Conservation (phyloP, 805 yeast species). For the Barnettozyma siamensis region DNA sequence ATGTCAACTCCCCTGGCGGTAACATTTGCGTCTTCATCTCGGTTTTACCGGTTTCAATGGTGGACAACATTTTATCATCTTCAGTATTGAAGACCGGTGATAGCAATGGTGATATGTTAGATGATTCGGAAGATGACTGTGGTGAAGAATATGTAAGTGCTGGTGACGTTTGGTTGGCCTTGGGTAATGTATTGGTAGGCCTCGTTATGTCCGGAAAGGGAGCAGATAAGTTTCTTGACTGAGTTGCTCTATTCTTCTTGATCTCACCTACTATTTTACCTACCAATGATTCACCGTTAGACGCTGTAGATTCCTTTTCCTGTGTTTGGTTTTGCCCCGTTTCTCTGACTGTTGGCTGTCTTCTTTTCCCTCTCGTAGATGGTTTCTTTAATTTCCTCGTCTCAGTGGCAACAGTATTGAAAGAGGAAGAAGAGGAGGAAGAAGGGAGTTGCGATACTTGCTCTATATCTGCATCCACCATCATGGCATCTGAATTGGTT, state of each 20-base stretch:
- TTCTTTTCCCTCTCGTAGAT: slow-evolving; percentile 11
- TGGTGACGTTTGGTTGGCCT: not conserved
- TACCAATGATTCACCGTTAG: slow-evolving; percentile 10
- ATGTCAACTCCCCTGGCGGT: slow-evolving; percentile 11
- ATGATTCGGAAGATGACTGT: slow-evolving; percentile 4
- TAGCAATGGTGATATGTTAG: slow-evolving; percentile 12
- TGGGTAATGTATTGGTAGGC: not conserved
- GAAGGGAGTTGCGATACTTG: no score
- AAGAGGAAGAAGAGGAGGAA: not conserved
- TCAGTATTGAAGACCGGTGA: slow-evolving; percentile 8
- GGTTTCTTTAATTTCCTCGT: slow-evolving; percentile 19
- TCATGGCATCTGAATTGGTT: not conserved
- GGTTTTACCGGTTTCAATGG: not conserved
- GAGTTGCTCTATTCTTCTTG: slow-evolving; percentile 11
- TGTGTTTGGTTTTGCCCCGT: not conserved
- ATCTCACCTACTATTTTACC: slow-evolving; percentile 16
- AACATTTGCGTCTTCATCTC: slow-evolving; percentile 8
- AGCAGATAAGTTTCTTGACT: not conserved
- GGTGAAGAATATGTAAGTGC: slow-evolving; percentile 7
- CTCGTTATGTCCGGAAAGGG: not conserved
- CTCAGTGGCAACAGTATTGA: not conserved
- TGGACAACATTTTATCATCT: not conserved
- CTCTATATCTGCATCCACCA: not conserved
- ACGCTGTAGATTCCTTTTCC: no score
- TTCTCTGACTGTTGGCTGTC: not conserved